Evolutionary conservation across 768 basidiomycete species (phyloP).

Genomic region (Cystobasidium tubakii): DNA sequence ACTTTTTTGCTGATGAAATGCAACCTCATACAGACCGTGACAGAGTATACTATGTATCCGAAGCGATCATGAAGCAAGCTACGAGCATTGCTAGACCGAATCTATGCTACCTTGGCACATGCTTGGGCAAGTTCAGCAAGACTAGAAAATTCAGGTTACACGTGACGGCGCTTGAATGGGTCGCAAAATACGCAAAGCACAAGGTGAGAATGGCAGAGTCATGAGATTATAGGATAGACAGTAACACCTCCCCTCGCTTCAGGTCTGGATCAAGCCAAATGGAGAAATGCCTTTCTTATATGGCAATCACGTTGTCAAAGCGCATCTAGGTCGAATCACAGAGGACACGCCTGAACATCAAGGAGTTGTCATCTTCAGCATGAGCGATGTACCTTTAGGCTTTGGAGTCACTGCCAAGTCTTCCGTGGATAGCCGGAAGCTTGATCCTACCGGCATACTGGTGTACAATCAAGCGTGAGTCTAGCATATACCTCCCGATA

Average conservation of each 20-base stretch:
- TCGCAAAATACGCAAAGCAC: conserved; percentile 95
- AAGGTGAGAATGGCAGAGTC: conserved; percentile 64
- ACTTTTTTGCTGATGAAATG: neutral
- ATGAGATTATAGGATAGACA: too few species aligned
- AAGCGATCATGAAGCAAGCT: conserved; percentile 83
- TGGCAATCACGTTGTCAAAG: conserved; percentile 96
- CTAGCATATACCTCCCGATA: conserved; percentile 2
- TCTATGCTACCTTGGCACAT: conserved; percentile 86
- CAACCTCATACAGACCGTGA: conserved; percentile 59
- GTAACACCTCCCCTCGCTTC: neutral
- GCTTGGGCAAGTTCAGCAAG: conserved; percentile 96
- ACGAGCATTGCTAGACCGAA: conserved; percentile 88
- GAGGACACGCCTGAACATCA: conserved; percentile 99
- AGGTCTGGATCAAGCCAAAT: conserved; percentile 99
- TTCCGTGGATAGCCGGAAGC: conserved; percentile 89
- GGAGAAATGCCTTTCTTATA: conserved; percentile 99
- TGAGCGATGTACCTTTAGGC: conserved; percentile 89
- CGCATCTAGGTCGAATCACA: conserved; percentile 95
- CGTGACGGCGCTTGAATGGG: conserved; percentile 82
- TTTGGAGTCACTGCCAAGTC: conserved; percentile 96
- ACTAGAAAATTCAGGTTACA: conserved; percentile 96
- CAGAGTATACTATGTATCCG: conserved; percentile 92
- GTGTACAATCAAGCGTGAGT: conserved; percentile 96
- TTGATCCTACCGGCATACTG: conserved; percentile 93
- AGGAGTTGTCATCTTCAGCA: conserved; percentile 91